These are phyloP conservation scores for Candida palmyrensis DNA, from an alignment of 805 yeast genomes.

Conservation along the genomic window DNA sequence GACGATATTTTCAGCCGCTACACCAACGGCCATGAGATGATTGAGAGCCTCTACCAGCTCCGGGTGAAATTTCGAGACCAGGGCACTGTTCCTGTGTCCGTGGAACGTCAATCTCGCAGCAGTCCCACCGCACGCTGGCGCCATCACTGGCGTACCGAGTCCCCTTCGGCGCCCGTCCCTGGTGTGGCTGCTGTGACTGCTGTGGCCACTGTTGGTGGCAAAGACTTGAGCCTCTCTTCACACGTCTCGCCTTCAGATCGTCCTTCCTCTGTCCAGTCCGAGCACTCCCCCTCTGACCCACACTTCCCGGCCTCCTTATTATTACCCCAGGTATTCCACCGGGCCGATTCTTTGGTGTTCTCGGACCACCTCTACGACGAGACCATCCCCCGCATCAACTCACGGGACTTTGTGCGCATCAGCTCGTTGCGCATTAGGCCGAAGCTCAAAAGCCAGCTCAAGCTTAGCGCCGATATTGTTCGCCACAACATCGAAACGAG, in stretches of 20 bases:
- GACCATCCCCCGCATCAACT: slow-evolving; percentile 6
- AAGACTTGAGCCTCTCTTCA: too few relatives aligned
- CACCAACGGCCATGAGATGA: slow-evolving; percentile 13
- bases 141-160: too few relatives aligned
- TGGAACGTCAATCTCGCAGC: not conserved
- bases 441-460: slow-evolving; percentile 13
- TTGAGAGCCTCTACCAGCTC: slow-evolving; percentile 11
- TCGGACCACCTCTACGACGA: slow-evolving; percentile 18
- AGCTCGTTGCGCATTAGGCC: slow-evolving; percentile 12
- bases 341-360: slow-evolving; percentile 11
- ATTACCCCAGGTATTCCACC: slow-evolving; percentile 17
- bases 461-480: slow-evolving; percentile 8
- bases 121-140: too few relatives aligned
- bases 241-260: not conserved
- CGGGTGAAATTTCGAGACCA: too few relatives aligned
- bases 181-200: too few relatives aligned
- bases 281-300: slow-evolving; percentile 11
- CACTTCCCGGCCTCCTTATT: slow-evolving; percentile 10
- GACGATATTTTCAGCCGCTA: slow-evolving; percentile 9
- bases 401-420: slow-evolving; percentile 10
- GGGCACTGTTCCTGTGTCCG: too few relatives aligned
- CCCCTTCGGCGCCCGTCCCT: too few relatives aligned
- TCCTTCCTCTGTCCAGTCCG: not conserved
- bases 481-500: slow-evolving; percentile 12
- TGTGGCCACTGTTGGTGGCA: too few relatives aligned